Evolutionary conservation across 495 filamentous ascomycete species (phyloP).

Genomic region (Xylaria scruposa): DNA sequence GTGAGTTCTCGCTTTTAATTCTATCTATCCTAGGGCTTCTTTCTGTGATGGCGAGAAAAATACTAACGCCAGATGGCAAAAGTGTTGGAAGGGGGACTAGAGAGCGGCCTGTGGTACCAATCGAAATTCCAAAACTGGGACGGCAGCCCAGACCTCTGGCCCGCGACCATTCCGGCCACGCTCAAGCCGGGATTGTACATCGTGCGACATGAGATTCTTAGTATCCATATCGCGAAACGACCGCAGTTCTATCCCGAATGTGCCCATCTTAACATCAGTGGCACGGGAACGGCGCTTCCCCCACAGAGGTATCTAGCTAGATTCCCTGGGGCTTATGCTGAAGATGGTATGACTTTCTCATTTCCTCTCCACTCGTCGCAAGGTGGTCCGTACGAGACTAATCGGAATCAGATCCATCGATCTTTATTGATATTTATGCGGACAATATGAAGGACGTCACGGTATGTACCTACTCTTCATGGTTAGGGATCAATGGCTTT

Average conservation of each 20-base stretch:
- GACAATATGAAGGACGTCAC: constrained; percentile 41
- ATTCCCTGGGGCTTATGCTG: constrained; percentile 58
- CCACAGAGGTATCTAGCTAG: constrained; percentile 50
- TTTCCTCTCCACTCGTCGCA: too few species aligned
- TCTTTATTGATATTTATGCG: constrained; percentile 60
- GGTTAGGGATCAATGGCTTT: background rate
- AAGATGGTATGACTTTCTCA: too few species aligned
- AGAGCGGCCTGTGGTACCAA: constrained; percentile 61
- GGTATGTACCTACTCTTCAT: constrained; percentile 33
- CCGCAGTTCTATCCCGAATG: constrained; percentile 66
- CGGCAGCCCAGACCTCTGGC: constrained; percentile 52
- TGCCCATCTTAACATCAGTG: constrained; percentile 59
- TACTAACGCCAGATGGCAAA: background rate
- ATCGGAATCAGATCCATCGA: constrained; percentile 50
- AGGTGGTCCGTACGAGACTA: too few species aligned
- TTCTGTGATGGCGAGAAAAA: background rate
- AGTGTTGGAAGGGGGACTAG: constrained; percentile 52
- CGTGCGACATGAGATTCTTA: constrained; percentile 61
- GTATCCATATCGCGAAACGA: constrained; percentile 57
- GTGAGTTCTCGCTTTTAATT: background rate
- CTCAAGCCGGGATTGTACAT: constrained; percentile 58
- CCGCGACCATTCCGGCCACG: constrained; percentile 53
- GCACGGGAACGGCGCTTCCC: constrained; percentile 49
- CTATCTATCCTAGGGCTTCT: background rate
- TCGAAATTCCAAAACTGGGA: constrained; percentile 57